These are phyloP conservation scores for Aspergillus sp. DNA, from an alignment of 2,329 filamentous ascomycete genomes.

Conservation along the genomic window DNA sequence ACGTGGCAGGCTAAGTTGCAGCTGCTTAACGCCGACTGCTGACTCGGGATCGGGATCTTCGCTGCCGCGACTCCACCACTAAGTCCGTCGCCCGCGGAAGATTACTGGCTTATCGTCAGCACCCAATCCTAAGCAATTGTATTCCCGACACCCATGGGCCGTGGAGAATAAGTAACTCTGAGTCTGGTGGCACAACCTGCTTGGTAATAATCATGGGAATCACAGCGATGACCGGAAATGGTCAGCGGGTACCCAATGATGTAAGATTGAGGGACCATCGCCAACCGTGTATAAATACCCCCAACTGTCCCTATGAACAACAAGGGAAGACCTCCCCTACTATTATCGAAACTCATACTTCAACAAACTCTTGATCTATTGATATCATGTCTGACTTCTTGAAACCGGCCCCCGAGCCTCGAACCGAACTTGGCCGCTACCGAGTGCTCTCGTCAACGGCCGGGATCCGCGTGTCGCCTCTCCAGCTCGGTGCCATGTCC, in stretches of 20 bases:
- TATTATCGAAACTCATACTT: not conserved
- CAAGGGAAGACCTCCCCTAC: not conserved
- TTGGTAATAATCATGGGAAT: not conserved
- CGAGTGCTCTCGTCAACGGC: constrained; percentile 67
- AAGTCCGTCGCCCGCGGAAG: not conserved
- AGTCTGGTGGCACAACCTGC: not conserved
- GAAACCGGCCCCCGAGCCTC: constrained; percentile 38
- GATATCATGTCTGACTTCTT: constrained; percentile 1
- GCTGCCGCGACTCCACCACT: not conserved
- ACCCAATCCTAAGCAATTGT: not conserved
- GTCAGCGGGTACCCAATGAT: not conserved
- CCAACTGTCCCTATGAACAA: not conserved
- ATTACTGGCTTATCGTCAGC: not conserved
- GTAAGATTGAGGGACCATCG: not conserved
- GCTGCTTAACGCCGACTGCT: not conserved
- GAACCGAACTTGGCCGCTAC: constrained; percentile 64
- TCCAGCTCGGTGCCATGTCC: constrained; percentile 46
- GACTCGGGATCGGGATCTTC: not conserved
- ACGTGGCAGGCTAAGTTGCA: too few relatives aligned
- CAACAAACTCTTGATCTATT: not conserved
- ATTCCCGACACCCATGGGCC: too few relatives aligned
- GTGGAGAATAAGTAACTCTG: too few relatives aligned
- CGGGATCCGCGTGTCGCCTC: constrained; percentile 64
- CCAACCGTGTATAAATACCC: not conserved
- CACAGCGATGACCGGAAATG: not conserved